Percentiles rank a stretch among this genome's conserved stretches.
phyloP scores from a whole-genome alignment of 2,329 filamentous ascomycete species.

The Immersiporthe knoxdaviesiana region DNA sequence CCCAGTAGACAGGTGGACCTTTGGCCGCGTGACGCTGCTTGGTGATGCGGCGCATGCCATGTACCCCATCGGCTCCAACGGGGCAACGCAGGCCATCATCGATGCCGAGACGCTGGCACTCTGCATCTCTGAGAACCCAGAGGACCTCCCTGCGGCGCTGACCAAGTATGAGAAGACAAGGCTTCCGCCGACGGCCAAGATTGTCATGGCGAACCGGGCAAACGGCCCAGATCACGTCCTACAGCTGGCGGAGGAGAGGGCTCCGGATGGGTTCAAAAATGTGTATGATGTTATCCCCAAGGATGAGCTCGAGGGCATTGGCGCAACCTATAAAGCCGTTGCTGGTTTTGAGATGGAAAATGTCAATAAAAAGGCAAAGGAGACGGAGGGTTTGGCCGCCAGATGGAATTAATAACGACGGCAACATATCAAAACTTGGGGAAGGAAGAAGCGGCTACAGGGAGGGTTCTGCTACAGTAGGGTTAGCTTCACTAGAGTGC shows the following conservation, averaged over 20 bases:
- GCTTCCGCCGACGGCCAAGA: constrained; percentile 47
- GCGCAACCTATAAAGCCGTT: constrained; percentile 42
- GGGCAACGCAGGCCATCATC: constrained; percentile 49
- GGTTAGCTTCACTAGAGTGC: too few species aligned
- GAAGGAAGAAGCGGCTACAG: too few species aligned
- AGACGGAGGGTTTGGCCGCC: constrained; percentile 38
- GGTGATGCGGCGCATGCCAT: constrained; percentile 46
- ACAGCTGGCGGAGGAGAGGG: constrained; percentile 48
- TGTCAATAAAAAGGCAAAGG: constrained; percentile 45
- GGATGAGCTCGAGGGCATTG: constrained; percentile 45
- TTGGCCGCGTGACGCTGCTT: constrained; percentile 42
- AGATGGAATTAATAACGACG: constrained; percentile 12
- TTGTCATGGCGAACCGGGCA: constrained; percentile 50
- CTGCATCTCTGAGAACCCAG: constrained; percentile 37
- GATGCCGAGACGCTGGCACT: constrained; percentile 45
- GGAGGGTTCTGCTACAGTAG: too few species aligned
- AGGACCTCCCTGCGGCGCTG: constrained; percentile 39
- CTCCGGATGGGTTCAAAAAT: constrained; percentile 45
- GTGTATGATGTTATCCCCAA: constrained; percentile 46
- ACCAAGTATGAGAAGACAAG: constrained; percentile 44
- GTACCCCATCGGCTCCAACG: constrained; percentile 49
- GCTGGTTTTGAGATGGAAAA: constrained; percentile 50
- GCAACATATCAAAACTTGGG: not conserved
- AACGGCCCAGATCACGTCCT: constrained; percentile 51
- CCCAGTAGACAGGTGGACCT: constrained; percentile 44